Conservation (phyloP, 257 asterid species). For the Marsdenia floribunda region DNA sequence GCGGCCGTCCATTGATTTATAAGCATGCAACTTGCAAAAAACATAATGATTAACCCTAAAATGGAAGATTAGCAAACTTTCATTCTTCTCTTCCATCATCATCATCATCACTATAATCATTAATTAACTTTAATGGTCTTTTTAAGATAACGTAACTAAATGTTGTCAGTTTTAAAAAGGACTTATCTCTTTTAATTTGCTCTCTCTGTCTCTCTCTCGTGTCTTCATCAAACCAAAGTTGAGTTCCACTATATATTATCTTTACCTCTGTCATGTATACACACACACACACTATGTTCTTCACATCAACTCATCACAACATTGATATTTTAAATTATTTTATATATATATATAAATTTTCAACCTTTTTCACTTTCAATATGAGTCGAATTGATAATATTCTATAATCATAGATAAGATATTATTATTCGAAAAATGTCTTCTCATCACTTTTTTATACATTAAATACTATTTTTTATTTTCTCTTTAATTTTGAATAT, state of each 20-base stretch:
- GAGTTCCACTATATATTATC: constrained; percentile 8
- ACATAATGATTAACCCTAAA: constrained; percentile 17
- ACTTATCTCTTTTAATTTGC: constrained; percentile 4
- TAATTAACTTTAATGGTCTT: constrained; percentile 15
- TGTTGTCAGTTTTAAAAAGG: not conserved
- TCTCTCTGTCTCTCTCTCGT: not conserved
- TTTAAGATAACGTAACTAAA: constrained; percentile 18
- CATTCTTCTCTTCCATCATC: constrained; percentile 13
- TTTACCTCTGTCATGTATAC: not conserved
- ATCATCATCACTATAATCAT: not conserved
- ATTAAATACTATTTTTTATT: too few relatives aligned
- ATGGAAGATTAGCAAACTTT: constrained; percentile 8
- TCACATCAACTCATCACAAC: constrained; percentile 11
- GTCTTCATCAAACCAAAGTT: constrained; percentile 12
- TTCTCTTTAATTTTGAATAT: too few relatives aligned
- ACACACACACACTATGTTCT: constrained; percentile 4
- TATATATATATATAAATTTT: too few relatives aligned
- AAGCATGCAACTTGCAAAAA: constrained; percentile 16
- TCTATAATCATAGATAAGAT: too few relatives aligned
- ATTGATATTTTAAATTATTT: too few relatives aligned
- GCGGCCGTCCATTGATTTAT: not conserved
- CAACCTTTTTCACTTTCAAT: too few relatives aligned
- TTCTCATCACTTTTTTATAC: too few relatives aligned
- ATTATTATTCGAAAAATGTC: too few relatives aligned
- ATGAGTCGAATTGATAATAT: too few relatives aligned